phyloP scores from a whole-genome alignment of 2,329 filamentous ascomycete species.

The Penicillium occitanis region DNA sequence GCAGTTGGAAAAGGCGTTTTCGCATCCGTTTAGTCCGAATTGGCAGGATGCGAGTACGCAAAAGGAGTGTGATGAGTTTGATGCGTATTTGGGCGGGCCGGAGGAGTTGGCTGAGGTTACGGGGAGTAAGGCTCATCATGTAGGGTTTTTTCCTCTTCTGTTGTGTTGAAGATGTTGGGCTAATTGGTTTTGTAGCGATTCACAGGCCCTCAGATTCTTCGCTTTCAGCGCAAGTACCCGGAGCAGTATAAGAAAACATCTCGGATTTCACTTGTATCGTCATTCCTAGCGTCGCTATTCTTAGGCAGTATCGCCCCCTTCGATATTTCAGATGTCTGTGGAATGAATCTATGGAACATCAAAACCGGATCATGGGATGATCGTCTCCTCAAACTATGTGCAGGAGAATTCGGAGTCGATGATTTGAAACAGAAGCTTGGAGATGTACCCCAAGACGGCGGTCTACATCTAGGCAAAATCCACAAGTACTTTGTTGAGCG shows the following conservation, averaged over 20 bases:
- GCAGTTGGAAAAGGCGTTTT: slow-evolving; percentile 72
- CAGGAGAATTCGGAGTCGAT: slow-evolving; percentile 62
- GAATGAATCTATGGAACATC: slow-evolving; percentile 97
- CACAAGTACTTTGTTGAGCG: slow-evolving; percentile 74
- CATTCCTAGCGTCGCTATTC: slow-evolving; percentile 88
- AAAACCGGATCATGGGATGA: slow-evolving; percentile 70
- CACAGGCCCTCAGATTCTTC: slow-evolving; percentile 93
- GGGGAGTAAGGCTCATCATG: slow-evolving; percentile 92
- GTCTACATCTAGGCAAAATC: slow-evolving; percentile 72
- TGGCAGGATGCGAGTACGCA: slow-evolving; percentile 98
- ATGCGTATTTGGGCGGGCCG: slow-evolving; percentile 65
- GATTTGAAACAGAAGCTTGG: slow-evolving; percentile 78
- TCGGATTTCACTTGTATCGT: slow-evolving; percentile 90
- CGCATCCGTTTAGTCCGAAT: slow-evolving; percentile 85
- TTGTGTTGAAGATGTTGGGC: neutral
- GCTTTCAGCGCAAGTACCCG: slow-evolving; percentile 77
- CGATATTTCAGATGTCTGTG: slow-evolving; percentile 91
- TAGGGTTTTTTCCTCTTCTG: slow-evolving; percentile 51
- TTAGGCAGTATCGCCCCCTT: slow-evolving; percentile 82
- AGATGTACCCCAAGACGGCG: slow-evolving; percentile 75
- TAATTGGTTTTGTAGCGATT: slow-evolving; percentile 65
- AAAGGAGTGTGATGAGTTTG: slow-evolving; percentile 84
- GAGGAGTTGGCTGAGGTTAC: slow-evolving; percentile 74
- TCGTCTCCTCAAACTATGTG: slow-evolving; percentile 70
- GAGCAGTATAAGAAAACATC: slow-evolving; percentile 76